A percentile compares a stretch with the other conserved stretches of the same genome.
phyloP scores from a whole-genome alignment of 129 eudicot species.

The Flaveria sonorensis region DNA sequence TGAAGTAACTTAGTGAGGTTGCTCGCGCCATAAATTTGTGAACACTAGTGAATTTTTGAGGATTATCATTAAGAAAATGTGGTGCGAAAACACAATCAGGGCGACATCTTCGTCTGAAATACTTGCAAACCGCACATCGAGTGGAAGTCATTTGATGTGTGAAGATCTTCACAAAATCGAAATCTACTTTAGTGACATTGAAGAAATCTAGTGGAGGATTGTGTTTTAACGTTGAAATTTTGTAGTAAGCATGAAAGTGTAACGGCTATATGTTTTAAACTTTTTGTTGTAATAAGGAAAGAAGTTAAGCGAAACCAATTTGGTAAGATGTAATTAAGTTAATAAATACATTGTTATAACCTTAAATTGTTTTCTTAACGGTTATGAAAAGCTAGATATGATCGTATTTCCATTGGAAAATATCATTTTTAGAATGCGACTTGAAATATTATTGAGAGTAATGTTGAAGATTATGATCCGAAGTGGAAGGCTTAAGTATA shows the following conservation, averaged over 20 bases:
- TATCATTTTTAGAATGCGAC: too few species aligned
- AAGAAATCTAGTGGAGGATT: constrained; percentile 28
- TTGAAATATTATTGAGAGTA: too few species aligned
- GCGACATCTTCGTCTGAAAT: constrained; percentile 49
- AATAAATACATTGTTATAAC: too few species aligned
- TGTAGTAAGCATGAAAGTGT: constrained; percentile 4
- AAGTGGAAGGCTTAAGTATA: too few species aligned
- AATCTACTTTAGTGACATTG: constrained; percentile 10
- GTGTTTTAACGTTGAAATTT: constrained; percentile 2
- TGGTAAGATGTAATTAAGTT: constrained; percentile 12
- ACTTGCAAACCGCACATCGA: constrained; percentile 55
- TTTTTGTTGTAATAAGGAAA: constrained; percentile 23
- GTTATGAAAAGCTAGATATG: too few species aligned
- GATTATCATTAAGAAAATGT: constrained; percentile 42
- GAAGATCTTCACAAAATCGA: neutral
- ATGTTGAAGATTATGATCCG: too few species aligned
- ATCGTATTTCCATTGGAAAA: too few species aligned
- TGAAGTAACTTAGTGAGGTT: constrained; percentile 42
- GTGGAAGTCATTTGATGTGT: constrained; percentile 28
- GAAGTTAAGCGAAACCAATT: neutral
- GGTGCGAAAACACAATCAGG: constrained; percentile 46
- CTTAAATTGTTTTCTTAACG: too few species aligned
- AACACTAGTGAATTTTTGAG: constrained; percentile 44
- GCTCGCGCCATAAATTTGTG: constrained; percentile 57
- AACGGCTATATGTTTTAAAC: constrained; percentile 31